Evolutionary conservation across 139 green algal genomes (phyloP).

Genomic region (Volvox africanus): DNA sequence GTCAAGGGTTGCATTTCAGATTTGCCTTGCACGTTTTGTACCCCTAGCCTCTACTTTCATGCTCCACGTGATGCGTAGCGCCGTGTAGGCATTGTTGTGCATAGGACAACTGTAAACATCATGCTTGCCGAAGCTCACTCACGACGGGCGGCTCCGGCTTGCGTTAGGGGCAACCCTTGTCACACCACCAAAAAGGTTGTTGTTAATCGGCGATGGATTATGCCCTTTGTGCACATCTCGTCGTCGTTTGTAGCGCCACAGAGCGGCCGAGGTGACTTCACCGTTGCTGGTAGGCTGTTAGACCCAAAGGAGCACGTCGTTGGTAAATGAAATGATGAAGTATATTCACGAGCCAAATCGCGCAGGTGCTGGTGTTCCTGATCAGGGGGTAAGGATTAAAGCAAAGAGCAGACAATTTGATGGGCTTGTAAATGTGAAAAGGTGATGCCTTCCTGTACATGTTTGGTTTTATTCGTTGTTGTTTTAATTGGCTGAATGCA

Average conservation of each 20-base stretch:
- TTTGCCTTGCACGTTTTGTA: too few species aligned
- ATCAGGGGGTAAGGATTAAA: not conserved
- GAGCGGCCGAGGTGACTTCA: not conserved
- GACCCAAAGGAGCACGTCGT: not conserved
- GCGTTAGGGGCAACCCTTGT: not conserved
- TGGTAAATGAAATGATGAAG: not conserved
- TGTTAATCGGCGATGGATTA: not conserved
- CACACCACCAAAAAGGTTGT: not conserved
- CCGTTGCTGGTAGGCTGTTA: not conserved
- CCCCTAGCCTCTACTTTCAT: not conserved
- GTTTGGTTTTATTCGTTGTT: not conserved
- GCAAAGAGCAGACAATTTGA: not conserved
- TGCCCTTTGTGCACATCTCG: not conserved
- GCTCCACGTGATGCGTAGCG: not conserved
- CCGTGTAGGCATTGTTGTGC: not conserved
- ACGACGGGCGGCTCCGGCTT: not conserved
- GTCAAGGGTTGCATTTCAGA: too few species aligned
- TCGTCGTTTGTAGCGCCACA: not conserved
- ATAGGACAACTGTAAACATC: not conserved
- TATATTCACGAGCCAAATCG: not conserved
- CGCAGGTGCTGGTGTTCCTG: not conserved
- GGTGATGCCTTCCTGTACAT: too few species aligned
- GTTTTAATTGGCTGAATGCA: not conserved
- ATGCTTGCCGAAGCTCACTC: not conserved
- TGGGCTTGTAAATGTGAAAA: too few species aligned